A percentile compares a stretch with the other conserved stretches of the same genome.
Conservation (phyloP, 2,329 filamentous ascomycete genomes). For the Paraphaeosphaeria sporulosa region DNA sequence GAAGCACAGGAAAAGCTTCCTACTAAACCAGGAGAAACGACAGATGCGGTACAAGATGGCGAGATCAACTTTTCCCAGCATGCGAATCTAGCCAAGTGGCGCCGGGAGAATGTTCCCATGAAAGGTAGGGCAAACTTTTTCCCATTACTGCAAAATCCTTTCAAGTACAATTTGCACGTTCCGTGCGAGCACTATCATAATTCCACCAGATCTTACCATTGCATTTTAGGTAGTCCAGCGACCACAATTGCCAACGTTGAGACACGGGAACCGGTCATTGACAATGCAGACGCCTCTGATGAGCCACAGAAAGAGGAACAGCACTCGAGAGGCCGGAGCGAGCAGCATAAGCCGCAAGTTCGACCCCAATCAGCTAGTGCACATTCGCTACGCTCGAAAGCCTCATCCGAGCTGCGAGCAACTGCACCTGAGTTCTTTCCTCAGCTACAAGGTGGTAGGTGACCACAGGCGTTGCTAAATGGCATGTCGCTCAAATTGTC, state of each 20-base stretch:
- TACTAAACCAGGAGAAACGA: conserved; percentile 3
- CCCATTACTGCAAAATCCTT: conserved; percentile 22
- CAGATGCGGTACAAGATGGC: conserved; percentile 1
- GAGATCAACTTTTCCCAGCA: conserved; percentile 12
- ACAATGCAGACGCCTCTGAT: background rate
- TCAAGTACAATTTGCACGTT: background rate
- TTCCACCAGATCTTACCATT: background rate
- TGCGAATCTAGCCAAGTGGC: conserved; percentile 24
- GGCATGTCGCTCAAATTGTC: too few relatives aligned
- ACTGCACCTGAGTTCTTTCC: conserved; percentile 44
- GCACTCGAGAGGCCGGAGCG: conserved; percentile 19
- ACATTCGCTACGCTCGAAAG: conserved; percentile 25
- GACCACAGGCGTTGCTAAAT: background rate
- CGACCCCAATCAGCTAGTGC: conserved; percentile 19
- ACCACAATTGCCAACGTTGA: conserved; percentile 7
- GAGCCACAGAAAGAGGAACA: background rate
- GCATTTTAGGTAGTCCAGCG: conserved; percentile 9
- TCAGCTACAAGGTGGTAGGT: conserved; percentile 6
- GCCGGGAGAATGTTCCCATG: conserved; percentile 19
- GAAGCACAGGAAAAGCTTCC: background rate
- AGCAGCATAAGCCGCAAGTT: conserved; percentile 14
- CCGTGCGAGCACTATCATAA: background rate
- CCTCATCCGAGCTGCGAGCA: conserved; percentile 36
- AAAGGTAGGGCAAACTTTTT: conserved; percentile 24
- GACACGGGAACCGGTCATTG: background rate